Base-by-base conservation (phyloP, 495 filamentous ascomycete genomes). In the Bacidia gigantensis region DNA sequence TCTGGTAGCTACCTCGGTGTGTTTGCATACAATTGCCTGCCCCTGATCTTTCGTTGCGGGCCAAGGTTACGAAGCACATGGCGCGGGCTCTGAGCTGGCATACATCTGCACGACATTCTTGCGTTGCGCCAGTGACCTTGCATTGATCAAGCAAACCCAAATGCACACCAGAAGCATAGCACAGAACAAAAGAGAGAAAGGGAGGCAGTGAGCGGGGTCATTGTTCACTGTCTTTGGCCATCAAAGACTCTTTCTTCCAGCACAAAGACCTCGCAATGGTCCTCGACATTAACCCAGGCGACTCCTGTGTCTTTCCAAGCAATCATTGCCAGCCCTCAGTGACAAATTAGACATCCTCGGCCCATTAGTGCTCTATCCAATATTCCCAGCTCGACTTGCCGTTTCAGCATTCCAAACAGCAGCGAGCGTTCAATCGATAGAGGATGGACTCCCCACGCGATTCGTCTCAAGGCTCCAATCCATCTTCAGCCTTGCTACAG, bases 401-500 rank as follows among this genome's bases (percentile, higher is more conserved):
- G n/a, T n/a, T n/a, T n/a, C n/a, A n/a, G n/a, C 5, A 35, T 5
- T 35, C 29, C 29, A 35, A 35, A 7, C 29, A 35, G 7, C 29
- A 35, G 14, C 29, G 14, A 7, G 7, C 7, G 29, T 7, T 7
- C 5, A 35, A 14, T 5, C 14, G 18, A 38, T 20, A 22, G 38
- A 38, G 3, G 0, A 50, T 50, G 47, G 47, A 50, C 47, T 35
- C 26, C 38, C 25, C 47, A 3, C 24, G 24, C 2, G 47, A 50
- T 26, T 0, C 44, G 3, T 38, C 26, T 7, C 26, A 23, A 7
- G 24, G 47, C 44, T 20, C 50, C n/a, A 74, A 74, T 32, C 71
- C 72, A 3, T 64, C 67, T 0, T 76, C 73, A 0, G 63, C 60
- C 17, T 58, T 76, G 0, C 49, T 76, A 21, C 71, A 75, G 43